phyloP scores from a whole-genome alignment of 306 rosid species.

The Dicorynia guianensis region DNA sequence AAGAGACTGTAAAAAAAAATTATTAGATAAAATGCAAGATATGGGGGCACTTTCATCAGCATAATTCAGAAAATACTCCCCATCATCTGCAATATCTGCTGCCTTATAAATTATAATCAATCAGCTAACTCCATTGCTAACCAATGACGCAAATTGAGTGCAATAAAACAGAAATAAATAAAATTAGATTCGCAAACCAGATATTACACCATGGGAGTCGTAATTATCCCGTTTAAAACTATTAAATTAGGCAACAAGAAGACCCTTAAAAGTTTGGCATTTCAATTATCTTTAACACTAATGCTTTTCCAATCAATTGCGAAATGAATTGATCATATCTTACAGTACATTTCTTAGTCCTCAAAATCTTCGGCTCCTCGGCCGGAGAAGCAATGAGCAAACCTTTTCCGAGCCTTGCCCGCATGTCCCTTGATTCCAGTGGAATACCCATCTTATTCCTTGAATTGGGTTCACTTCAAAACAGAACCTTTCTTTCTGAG shows the following conservation, averaged over 20 bases:
- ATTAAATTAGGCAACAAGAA: no score
- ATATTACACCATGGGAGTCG: no score
- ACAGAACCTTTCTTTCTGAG: not conserved
- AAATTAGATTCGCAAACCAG: no score
- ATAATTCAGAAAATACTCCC: not conserved
- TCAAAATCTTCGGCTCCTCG: constrained; percentile 52
- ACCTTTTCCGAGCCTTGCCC: constrained; percentile 42
- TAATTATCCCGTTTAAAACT: no score
- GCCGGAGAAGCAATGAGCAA: constrained; percentile 65
- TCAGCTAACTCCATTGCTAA: not conserved
- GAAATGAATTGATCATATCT: not conserved
- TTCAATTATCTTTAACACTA: no score
- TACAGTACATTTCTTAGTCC: constrained; percentile 51
- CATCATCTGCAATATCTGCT: not conserved
- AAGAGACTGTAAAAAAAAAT: not conserved
- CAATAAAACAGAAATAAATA: no score
- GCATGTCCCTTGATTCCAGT: constrained; percentile 59
- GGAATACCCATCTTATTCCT: constrained; percentile 57
- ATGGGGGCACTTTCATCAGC: not conserved
- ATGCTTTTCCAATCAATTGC: no score
- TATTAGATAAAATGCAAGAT: not conserved
- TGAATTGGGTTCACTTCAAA: no score
- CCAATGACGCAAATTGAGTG: not conserved
- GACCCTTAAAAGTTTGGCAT: no score
- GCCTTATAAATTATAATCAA: not conserved